These are phyloP conservation scores for Craspedostauros australis DNA, from an alignment of 108 stramenopile genomes.

Conservation along the genomic window DNA sequence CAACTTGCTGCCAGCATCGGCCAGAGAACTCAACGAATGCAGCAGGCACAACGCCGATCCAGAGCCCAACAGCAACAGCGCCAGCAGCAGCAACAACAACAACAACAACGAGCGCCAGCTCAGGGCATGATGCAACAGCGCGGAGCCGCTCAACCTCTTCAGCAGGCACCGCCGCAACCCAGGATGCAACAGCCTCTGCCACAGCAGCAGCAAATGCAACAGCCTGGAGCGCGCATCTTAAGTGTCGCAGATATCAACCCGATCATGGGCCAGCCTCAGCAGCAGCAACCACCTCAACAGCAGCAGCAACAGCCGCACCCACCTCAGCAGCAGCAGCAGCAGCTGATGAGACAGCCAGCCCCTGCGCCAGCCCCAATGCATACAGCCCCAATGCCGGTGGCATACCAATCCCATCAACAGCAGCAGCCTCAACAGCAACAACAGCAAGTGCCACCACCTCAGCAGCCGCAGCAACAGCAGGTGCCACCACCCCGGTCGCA, in stretches of 20 bases:
- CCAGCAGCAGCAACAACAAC: conserved; percentile 27
- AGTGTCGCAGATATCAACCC: conserved; percentile 79
- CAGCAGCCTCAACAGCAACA: conserved; percentile 16
- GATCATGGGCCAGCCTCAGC: conserved; percentile 43
- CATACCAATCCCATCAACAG: conserved; percentile 22
- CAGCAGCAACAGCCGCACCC: conserved; percentile 30
- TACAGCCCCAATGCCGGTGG: conserved; percentile 16
- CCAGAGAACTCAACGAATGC: conserved; percentile 72
- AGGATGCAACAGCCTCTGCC: conserved; percentile 37
- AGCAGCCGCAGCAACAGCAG: conserved; percentile 29
- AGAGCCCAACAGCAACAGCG: conserved; percentile 23
- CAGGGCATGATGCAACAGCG: conserved; percentile 17
- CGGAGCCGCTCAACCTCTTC: conserved; percentile 11
- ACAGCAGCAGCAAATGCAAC: conserved; percentile 35
- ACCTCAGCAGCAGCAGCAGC: conserved; percentile 34
- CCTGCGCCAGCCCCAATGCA: conserved; percentile 20
- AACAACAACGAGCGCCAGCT: conserved; percentile 18
- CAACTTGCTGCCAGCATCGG: conserved; percentile 90
- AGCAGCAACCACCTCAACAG: conserved; percentile 32
- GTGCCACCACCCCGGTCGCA: conserved; percentile 17
- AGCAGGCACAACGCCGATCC: conserved; percentile 41
- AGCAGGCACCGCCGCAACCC: conserved; percentile 20
- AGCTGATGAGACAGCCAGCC: conserved; percentile 36
- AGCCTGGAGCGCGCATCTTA: conserved; percentile 57
- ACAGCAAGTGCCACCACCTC: conserved; percentile 16